Conservation (phyloP, 768 basidiomycete genomes). For the Leucocoprinus birnbaumii region DNA sequence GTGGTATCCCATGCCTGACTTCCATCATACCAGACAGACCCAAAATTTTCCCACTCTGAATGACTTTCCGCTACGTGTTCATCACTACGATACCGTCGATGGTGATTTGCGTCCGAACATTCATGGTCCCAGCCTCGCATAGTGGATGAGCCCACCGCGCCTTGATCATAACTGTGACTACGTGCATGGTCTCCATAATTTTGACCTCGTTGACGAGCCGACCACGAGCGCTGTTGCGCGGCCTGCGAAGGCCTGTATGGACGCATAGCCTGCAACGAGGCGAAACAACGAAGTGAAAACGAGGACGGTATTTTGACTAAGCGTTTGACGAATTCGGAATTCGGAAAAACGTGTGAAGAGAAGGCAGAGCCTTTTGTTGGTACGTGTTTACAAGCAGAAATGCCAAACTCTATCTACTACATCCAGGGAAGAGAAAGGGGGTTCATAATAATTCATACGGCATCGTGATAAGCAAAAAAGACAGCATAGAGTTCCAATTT, state of each 20-base stretch:
- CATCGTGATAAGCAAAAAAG: too few species aligned
- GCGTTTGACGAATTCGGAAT: neutral
- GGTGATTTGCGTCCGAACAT: neutral
- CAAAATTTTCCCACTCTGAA: neutral
- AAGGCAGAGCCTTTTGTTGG: neutral
- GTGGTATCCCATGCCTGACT: neutral
- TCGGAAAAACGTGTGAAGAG: neutral
- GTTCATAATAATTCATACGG: too few species aligned
- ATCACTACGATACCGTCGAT: neutral
- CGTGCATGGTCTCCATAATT: too few species aligned
- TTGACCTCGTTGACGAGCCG: neutral
- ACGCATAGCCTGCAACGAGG: constrained; percentile 8
- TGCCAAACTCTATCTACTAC: neutral
- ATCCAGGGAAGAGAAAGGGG: neutral
- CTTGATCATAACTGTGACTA: too few species aligned
- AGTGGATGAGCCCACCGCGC: too few species aligned
- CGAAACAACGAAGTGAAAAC: neutral
- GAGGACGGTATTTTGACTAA: constrained; percentile 6
- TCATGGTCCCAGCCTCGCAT: too few species aligned
- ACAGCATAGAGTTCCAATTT: too few species aligned
- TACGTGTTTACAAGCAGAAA: neutral
- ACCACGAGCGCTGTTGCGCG: neutral
- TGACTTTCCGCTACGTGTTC: neutral
- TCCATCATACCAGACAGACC: neutral
- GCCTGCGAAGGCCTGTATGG: neutral